phyloP scores from a whole-genome alignment of 2,329 filamentous ascomycete genomes.

The Ceratocystis harringtonii region DNA sequence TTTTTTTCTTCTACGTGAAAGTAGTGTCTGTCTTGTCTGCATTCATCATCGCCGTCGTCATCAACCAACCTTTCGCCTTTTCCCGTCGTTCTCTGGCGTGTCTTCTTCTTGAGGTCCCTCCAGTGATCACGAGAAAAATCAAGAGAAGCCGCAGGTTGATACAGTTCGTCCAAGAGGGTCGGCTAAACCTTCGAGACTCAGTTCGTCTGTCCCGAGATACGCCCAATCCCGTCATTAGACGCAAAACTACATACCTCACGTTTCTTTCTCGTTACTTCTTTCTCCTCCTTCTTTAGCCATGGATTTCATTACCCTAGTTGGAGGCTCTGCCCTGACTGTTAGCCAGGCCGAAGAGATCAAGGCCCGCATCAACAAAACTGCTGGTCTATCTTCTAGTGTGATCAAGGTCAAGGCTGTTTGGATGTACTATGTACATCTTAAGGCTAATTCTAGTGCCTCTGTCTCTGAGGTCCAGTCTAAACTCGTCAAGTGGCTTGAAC shows the following conservation, averaged over 20 bases:
- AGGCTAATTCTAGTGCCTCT: conserved; percentile 22
- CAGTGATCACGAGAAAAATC: conserved; percentile 7
- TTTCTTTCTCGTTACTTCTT: neutral
- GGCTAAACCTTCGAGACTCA: neutral
- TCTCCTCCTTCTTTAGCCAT: conserved; percentile 13
- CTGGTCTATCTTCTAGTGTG: conserved; percentile 28
- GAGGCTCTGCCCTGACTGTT: conserved; percentile 35
- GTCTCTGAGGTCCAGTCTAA: conserved; percentile 23
- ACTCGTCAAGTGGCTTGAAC: conserved; percentile 19
- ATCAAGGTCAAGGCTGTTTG: conserved; percentile 37
- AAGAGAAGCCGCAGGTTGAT: conserved; percentile 3
- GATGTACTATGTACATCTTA: conserved; percentile 53
- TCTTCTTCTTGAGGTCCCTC: conserved; percentile 12
- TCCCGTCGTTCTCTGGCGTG: conserved; percentile 8
- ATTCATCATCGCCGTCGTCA: conserved; percentile 8
- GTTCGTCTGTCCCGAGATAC: too few relatives aligned
- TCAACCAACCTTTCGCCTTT: neutral
- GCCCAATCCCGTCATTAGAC: too few relatives aligned
- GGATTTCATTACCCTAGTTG: conserved; percentile 25
- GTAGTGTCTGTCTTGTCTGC: neutral
- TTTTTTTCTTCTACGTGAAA: neutral
- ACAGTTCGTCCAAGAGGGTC: neutral
- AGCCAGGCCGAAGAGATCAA: conserved; percentile 32
- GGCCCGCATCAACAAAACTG: conserved; percentile 30
- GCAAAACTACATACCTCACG: neutral